phyloP scores from a whole-genome alignment of 176 grass and related monocot genomes.

The Juncus inflexus region DNA sequence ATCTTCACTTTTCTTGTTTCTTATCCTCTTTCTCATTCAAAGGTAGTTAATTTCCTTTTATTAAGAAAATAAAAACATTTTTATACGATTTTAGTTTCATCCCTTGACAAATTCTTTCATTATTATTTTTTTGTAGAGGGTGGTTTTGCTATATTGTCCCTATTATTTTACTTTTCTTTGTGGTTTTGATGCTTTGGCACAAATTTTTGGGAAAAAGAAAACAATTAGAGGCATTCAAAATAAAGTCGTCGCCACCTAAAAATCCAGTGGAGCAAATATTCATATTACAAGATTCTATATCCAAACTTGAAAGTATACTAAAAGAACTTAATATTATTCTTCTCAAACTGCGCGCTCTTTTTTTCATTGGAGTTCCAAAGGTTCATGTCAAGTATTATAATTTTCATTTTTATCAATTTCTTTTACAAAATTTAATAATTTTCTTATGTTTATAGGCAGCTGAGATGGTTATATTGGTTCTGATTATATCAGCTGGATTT shows the following conservation, averaged over 20 bases:
- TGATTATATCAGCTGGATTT: slow-evolving; percentile 39
- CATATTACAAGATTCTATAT: slow-evolving; percentile 57
- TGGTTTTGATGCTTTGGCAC: slow-evolving; percentile 52
- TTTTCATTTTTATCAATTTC: background rate
- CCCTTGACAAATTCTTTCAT: slow-evolving; percentile 9
- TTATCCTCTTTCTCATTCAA: slow-evolving; percentile 51
- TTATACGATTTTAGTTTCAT: slow-evolving; percentile 9
- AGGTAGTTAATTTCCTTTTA: slow-evolving; percentile 44
- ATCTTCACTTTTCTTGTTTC: slow-evolving; percentile 66
- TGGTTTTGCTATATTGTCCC: slow-evolving; percentile 41
- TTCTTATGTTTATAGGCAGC: slow-evolving; percentile 35
- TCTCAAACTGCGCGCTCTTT: slow-evolving; percentile 71
- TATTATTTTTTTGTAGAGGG: slow-evolving; percentile 40
- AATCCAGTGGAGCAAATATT: slow-evolving; percentile 76
- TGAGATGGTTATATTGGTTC: slow-evolving; percentile 40
- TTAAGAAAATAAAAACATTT: slow-evolving; percentile 16
- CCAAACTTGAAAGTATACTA: slow-evolving; percentile 54
- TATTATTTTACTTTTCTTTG: slow-evolving; percentile 38
- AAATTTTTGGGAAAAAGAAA: slow-evolving; percentile 46
- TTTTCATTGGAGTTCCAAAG: slow-evolving; percentile 66
- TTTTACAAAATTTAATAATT: slow-evolving; percentile 9
- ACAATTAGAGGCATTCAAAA: slow-evolving; percentile 50
- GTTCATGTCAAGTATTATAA: slow-evolving; percentile 32
- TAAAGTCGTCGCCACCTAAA: slow-evolving; percentile 57
- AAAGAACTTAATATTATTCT: slow-evolving; percentile 63